phyloP scores from a whole-genome alignment of 2,329 filamentous ascomycete species.

The Verticillium longisporum region DNA sequence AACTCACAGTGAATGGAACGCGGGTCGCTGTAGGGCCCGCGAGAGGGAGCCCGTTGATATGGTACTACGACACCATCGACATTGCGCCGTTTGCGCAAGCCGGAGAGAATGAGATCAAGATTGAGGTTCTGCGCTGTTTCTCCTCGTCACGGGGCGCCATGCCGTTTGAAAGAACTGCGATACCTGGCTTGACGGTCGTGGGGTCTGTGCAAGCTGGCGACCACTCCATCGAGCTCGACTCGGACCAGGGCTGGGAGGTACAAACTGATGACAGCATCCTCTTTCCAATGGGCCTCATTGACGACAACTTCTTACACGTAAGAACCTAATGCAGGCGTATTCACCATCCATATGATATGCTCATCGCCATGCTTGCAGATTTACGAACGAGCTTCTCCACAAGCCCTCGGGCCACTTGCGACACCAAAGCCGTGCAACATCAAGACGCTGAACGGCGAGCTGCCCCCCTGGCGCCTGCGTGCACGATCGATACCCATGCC shows the following conservation, averaged over 20 bases:
- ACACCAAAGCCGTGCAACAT: slow-evolving; percentile 19
- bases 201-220: slow-evolving; percentile 9
- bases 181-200: slow-evolving; percentile 19
- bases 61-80: slow-evolving; percentile 25
- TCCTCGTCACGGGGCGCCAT: slow-evolving; percentile 17
- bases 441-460: slow-evolving; percentile 27
- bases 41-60: slow-evolving; percentile 23
- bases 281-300: slow-evolving; percentile 20
- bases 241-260: slow-evolving; percentile 15
- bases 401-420: background rate
- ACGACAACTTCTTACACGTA: slow-evolving; percentile 34
- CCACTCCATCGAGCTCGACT: slow-evolving; percentile 4
- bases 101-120: slow-evolving; percentile 18
- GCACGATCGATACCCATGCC: slow-evolving; percentile 28
- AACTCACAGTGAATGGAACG: slow-evolving; percentile 29
- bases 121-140: slow-evolving; percentile 22
- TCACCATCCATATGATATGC: background rate
- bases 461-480: slow-evolving; percentile 28
- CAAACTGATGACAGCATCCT: slow-evolving; percentile 15
- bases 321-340: background rate
- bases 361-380: slow-evolving; percentile 10
- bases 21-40: slow-evolving; percentile 27
- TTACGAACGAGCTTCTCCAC: slow-evolving; percentile 13
- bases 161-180: slow-evolving; percentile 21
- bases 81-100: slow-evolving; percentile 15